Evolutionary conservation across 2,329 filamentous ascomycete species (phyloP).

Genomic region (Cryphonectria radicalis): DNA sequence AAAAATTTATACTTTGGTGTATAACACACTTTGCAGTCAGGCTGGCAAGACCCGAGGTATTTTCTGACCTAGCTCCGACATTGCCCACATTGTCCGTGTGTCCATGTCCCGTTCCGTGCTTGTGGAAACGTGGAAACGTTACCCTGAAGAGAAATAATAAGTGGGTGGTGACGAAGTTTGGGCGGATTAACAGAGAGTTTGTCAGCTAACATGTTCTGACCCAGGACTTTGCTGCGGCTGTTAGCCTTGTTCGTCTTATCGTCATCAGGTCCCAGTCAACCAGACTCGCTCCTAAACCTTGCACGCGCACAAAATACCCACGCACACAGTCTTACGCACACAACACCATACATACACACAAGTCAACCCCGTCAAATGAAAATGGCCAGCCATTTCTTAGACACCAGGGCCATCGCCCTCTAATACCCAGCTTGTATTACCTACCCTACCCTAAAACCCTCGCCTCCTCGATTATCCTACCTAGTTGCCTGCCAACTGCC

Average conservation of each 20-base stretch:
- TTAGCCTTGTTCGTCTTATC: background rate
- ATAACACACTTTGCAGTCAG: background rate
- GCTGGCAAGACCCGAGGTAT: slow-evolving; percentile 1
- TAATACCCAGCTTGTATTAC: background rate
- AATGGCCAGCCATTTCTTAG: slow-evolving; percentile 7
- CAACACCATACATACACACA: background rate
- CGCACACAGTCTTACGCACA: background rate
- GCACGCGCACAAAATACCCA: no score
- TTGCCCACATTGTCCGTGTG: background rate
- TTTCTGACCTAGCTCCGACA: background rate
- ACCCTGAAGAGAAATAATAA: background rate
- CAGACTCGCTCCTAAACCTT: background rate
- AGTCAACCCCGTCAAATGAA: background rate
- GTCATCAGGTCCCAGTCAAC: background rate
- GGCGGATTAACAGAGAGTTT: background rate
- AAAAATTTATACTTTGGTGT: background rate
- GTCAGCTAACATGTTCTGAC: background rate
- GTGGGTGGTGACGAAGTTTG: background rate
- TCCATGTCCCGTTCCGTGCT: background rate
- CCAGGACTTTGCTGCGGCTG: background rate
- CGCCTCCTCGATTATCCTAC: background rate
- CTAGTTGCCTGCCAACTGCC: background rate
- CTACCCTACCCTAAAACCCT: background rate
- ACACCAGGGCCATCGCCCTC: slow-evolving; percentile 1
- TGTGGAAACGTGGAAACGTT: slow-evolving; percentile 4